Conservation (phyloP, 1,284 basidiomycete species). For the Naganishia sp. region DNA sequence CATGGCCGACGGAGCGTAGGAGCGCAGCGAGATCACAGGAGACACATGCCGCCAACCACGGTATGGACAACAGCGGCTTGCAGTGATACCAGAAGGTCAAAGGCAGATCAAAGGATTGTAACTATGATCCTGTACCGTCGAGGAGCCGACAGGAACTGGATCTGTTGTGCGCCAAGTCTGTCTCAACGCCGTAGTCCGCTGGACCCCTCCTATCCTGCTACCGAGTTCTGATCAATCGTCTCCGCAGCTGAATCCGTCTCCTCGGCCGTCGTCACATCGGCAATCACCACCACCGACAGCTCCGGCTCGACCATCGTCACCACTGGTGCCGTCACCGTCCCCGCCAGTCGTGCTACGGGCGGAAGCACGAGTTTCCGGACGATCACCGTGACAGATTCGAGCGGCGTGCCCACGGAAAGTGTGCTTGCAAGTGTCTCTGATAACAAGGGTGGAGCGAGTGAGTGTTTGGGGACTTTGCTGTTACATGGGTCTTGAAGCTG, state of each 20-base stretch:
- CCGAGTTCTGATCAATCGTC: background rate
- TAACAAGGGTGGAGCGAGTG: constrained; percentile 5
- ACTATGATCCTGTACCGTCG: too few species aligned
- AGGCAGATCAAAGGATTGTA: too few species aligned
- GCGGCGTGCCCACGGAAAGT: constrained; percentile 7
- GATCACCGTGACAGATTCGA: constrained; percentile 23
- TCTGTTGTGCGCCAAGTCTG: background rate
- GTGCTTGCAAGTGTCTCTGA: background rate
- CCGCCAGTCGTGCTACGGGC: constrained; percentile 3
- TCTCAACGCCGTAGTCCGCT: background rate
- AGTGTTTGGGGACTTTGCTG: background rate
- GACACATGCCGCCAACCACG: too few species aligned
- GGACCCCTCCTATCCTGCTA: background rate
- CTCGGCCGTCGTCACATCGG: constrained; percentile 13
- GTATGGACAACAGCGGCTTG: too few species aligned
- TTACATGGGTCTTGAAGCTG: background rate
- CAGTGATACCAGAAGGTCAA: too few species aligned
- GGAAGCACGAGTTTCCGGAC: constrained; percentile 17
- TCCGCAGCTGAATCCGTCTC: background rate
- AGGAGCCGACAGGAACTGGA: too few species aligned
- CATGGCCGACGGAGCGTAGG: too few species aligned
- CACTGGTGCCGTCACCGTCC: constrained; percentile 6
- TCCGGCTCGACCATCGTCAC: constrained; percentile 5
- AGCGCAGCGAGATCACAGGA: too few species aligned
- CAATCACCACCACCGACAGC: constrained; percentile 6